Percentiles rank a stretch among this genome's conserved stretches.
Evolutionary conservation across 2,329 filamentous ascomycete genomes (phyloP).

Genomic region (Aspergillus thermomutatus): DNA sequence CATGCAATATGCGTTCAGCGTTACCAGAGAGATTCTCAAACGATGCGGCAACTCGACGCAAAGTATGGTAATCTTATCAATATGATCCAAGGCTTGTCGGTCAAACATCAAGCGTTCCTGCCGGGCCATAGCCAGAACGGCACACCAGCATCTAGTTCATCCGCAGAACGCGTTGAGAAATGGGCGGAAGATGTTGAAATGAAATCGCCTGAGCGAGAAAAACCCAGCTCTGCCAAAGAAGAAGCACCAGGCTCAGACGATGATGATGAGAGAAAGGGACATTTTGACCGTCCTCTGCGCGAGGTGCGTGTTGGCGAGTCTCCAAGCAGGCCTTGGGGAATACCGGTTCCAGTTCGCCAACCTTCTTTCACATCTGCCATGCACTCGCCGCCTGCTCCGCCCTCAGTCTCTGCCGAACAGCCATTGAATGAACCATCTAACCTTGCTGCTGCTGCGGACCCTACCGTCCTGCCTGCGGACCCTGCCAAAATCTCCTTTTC

Average conservation of each 20-base stretch:
- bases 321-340: slow-evolving; percentile 89
- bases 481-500: slow-evolving; percentile 1
- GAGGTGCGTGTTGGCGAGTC: slow-evolving; percentile 93
- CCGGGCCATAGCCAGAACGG: slow-evolving; percentile 47
- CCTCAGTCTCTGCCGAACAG: slow-evolving; percentile 15
- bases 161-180: slow-evolving; percentile 71
- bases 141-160: slow-evolving; percentile 39
- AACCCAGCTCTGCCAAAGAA: slow-evolving; percentile 35
- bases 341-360: slow-evolving; percentile 65
- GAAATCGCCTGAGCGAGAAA: slow-evolving; percentile 38
- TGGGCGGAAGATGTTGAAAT: slow-evolving; percentile 78
- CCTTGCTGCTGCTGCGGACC: slow-evolving; percentile 10
- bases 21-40: slow-evolving; percentile 81
- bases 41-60: slow-evolving; percentile 82
- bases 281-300: slow-evolving; percentile 80
- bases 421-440: slow-evolving; percentile 12
- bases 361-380: slow-evolving; percentile 26
- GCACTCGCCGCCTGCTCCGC: slow-evolving; percentile 22
- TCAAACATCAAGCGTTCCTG: slow-evolving; percentile 84
- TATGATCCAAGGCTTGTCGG: slow-evolving; percentile 89
- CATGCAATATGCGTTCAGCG: slow-evolving; percentile 89
- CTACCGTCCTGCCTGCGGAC: slow-evolving; percentile 10
- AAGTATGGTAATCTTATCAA: slow-evolving; percentile 90
- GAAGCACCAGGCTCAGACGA: slow-evolving; percentile 36
- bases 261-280: slow-evolving; percentile 62